Percentiles rank a stretch among this genome's conserved stretches.
Evolutionary conservation across 352 stramenopile genomes (phyloP).

Genomic region (Pilasporangium apinafurcum): DNA sequence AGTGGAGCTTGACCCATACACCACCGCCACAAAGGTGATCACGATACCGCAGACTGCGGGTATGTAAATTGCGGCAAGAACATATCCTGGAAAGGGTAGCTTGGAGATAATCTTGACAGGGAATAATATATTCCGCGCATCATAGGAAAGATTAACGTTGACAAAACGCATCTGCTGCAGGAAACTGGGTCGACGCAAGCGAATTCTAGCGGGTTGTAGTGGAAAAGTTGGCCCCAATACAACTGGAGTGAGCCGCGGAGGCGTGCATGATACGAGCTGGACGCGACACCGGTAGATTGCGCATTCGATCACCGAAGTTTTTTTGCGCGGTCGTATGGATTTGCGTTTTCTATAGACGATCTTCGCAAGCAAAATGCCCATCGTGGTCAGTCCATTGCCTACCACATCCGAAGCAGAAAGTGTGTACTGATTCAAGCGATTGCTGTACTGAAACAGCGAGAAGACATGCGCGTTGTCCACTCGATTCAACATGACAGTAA

Average conservation of each 20-base stretch:
- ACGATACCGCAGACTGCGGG: slow-evolving; percentile 2
- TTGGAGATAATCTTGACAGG: slow-evolving; percentile 6
- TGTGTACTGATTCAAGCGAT: slow-evolving; percentile 3
- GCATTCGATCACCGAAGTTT: slow-evolving; percentile 10
- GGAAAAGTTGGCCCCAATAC: not conserved
- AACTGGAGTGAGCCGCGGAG: not conserved
- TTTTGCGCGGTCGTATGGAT: slow-evolving; percentile 1
- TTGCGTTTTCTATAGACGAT: slow-evolving; percentile 17
- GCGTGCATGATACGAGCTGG: slow-evolving; percentile 1
- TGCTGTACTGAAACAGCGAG: slow-evolving; percentile 10
- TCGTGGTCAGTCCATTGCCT: slow-evolving; percentile 15
- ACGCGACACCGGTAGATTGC: slow-evolving; percentile 9
- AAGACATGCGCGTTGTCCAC: slow-evolving; percentile 13
- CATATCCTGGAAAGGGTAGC: not conserved
- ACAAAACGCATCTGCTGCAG: slow-evolving; percentile 14
- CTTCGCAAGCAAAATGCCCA: slow-evolving; percentile 15
- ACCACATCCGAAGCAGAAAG: slow-evolving; percentile 13
- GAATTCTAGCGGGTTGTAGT: not conserved
- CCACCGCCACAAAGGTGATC: not conserved
- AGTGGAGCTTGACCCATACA: not conserved
- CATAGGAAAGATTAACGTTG: slow-evolving; percentile 1
- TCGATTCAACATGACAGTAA: slow-evolving; percentile 12
- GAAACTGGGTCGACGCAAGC: slow-evolving; percentile 4
- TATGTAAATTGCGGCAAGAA: slow-evolving; percentile 4
- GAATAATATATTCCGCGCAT: slow-evolving; percentile 1